Conservation (phyloP, 495 filamentous ascomycete genomes). For the Penicillium atrosanguineum region DNA sequence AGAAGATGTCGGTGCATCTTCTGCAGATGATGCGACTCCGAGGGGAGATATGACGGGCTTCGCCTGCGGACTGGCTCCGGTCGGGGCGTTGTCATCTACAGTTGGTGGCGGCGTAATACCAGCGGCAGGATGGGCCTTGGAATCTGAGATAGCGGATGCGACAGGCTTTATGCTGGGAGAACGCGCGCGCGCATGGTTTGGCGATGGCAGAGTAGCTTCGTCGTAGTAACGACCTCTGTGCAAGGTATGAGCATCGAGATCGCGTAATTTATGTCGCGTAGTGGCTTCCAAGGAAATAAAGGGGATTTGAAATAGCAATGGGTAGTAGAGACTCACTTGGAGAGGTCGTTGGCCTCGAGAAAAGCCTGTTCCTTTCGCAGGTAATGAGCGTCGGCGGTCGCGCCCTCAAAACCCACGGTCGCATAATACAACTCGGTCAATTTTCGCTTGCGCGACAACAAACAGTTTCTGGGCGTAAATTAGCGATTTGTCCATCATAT, state of each 20-base stretch:
- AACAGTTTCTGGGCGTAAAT: constrained; percentile 61
- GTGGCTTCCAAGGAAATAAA: constrained; percentile 10
- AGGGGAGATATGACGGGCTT: constrained; percentile 4
- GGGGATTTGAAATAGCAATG: constrained; percentile 6
- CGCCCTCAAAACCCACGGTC: constrained; percentile 48
- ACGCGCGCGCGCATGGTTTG: constrained; percentile 39
- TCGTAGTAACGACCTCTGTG: constrained; percentile 69
- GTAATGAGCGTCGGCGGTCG: constrained; percentile 56
- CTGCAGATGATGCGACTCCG: constrained; percentile 5
- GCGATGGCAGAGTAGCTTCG: constrained; percentile 64
- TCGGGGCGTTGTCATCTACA: constrained; percentile 19
- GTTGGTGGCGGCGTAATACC: constrained; percentile 20
- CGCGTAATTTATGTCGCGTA: constrained; percentile 16
- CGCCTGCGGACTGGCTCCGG: constrained; percentile 20
- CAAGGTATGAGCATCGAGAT: constrained; percentile 29
- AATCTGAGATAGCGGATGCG: constrained; percentile 13
- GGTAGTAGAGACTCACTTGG: constrained; percentile 59
- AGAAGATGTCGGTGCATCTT: constrained; percentile 8
- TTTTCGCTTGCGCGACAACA: constrained; percentile 77
- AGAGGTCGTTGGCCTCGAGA: constrained; percentile 70
- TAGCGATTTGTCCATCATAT: constrained; percentile 30
- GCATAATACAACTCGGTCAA: constrained; percentile 72
- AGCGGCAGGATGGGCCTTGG: constrained; percentile 17
- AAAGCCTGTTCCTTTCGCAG: constrained; percentile 56
- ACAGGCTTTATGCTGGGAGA: constrained; percentile 28